Evolutionary conservation across 148 eudicot genomes (phyloP).

Genomic region (Polygonum aviculare): DNA sequence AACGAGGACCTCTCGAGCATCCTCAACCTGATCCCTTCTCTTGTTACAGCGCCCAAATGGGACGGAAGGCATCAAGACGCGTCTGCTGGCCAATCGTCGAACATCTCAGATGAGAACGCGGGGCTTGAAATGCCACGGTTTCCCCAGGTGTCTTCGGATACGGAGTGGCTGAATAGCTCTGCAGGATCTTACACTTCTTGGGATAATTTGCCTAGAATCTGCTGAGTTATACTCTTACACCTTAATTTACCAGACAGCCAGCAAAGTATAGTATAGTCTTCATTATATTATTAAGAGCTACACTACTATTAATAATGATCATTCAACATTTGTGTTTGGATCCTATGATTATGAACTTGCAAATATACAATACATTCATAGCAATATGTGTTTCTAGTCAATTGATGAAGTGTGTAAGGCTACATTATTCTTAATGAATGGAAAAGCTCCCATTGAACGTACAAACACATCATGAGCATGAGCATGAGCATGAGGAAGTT

Average conservation of each 20-base stretch:
- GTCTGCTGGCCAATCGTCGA: constrained; percentile 27
- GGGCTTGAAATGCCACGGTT: constrained; percentile 14
- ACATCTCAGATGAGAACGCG: constrained; percentile 17
- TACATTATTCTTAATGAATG: background rate
- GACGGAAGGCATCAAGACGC: constrained; percentile 25
- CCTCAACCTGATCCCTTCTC: constrained; percentile 54
- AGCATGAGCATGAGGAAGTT: background rate
- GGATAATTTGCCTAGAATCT: constrained; percentile 60
- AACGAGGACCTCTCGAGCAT: constrained; percentile 60
- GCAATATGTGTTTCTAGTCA: background rate
- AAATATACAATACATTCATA: background rate
- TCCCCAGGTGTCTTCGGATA: constrained; percentile 22
- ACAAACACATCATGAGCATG: background rate
- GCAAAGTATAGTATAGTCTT: background rate
- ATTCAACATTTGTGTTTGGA: background rate
- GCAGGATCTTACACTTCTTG: constrained; percentile 22
- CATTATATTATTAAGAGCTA: background rate
- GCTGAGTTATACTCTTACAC: constrained; percentile 3
- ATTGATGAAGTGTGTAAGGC: background rate
- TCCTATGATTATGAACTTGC: background rate
- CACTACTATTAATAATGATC: background rate
- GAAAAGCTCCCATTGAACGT: background rate
- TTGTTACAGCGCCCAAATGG: constrained; percentile 45
- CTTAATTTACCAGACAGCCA: background rate
- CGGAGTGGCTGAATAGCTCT: constrained; percentile 9